Evolutionary conservation across 257 asterid species (phyloP).

Genomic region (Ilex asprella): DNA sequence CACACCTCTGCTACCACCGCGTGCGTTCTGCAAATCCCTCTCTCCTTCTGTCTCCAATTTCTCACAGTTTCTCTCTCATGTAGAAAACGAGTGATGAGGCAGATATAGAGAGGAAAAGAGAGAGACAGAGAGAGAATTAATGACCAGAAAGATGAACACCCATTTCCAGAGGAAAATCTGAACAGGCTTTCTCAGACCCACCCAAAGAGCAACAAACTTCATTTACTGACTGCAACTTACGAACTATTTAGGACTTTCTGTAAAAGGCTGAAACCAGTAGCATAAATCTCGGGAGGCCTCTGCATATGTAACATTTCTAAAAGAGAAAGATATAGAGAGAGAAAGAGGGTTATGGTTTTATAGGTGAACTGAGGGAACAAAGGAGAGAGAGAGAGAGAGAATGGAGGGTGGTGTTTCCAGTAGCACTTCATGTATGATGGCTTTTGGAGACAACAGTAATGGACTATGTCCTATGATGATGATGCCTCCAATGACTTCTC

Average conservation of each 20-base stretch:
- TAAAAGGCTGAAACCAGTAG: conserved; percentile 65
- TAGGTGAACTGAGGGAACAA: background rate
- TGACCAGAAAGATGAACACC: conserved; percentile 15
- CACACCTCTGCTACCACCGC: conserved; percentile 14
- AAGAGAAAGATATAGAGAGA: conserved; percentile 8
- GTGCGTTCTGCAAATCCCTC: conserved; percentile 19
- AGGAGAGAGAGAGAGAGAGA: conserved; percentile 6
- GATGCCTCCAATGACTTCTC: conserved; percentile 43
- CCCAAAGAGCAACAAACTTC: conserved; percentile 4
- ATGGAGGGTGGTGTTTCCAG: conserved; percentile 50
- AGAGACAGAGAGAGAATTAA: background rate
- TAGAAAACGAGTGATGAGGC: background rate
- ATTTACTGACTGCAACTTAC: conserved; percentile 16
- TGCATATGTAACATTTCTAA: conserved; percentile 23
- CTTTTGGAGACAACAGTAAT: conserved; percentile 43
- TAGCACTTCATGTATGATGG: conserved; percentile 33
- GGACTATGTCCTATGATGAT: conserved; percentile 50
- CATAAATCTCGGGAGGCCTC: conserved; percentile 92
- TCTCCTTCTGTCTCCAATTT: background rate
- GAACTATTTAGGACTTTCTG: conserved; percentile 53
- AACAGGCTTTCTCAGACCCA: conserved; percentile 23
- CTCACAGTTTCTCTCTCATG: background rate
- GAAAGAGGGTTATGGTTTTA: background rate
- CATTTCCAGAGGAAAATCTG: conserved; percentile 30
- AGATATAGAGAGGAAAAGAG: background rate